Evolutionary conservation across 1,139 yeast species (phyloP).

Genomic region (Chernovozyma sophiae-reginae): DNA sequence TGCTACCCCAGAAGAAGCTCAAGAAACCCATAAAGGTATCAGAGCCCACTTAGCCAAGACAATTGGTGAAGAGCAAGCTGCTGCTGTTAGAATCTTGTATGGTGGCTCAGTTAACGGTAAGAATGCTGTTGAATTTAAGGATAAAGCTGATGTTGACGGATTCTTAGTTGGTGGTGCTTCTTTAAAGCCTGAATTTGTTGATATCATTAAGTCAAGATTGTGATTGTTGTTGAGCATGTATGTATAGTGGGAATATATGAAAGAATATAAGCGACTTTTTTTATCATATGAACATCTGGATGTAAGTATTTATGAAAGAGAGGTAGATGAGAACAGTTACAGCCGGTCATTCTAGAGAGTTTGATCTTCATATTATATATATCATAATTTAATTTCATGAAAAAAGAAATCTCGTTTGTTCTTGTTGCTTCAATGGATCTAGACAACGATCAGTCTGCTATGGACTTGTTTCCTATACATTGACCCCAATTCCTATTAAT

Average conservation of each 20-base stretch:
- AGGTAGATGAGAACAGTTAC: too few relatives aligned
- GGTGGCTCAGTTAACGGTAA: slow-evolving; percentile 99
- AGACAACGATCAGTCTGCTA: too few relatives aligned
- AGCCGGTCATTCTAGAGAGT: too few relatives aligned
- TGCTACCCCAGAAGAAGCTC: slow-evolving; percentile 97
- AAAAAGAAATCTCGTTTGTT: too few relatives aligned
- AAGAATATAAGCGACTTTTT: too few relatives aligned
- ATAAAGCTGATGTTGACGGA: slow-evolving; percentile 92
- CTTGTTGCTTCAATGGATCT: too few relatives aligned
- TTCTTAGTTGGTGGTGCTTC: slow-evolving; percentile 99
- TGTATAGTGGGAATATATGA: not conserved
- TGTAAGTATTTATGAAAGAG: too few relatives aligned
- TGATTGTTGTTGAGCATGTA: slow-evolving; percentile 50
- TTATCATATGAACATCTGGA: too few relatives aligned
- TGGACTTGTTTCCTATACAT: not conserved
- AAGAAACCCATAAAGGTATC: slow-evolving; percentile 86
- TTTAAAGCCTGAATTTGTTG: slow-evolving; percentile 95
- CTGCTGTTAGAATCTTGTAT: slow-evolving; percentile 81
- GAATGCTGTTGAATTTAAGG: slow-evolving; percentile 88
- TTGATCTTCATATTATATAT: too few relatives aligned
- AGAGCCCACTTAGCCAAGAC: slow-evolving; percentile 76
- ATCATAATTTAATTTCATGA: too few relatives aligned
- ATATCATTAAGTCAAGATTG: slow-evolving; percentile 88
- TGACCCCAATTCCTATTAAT: slow-evolving; percentile 2
- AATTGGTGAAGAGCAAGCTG: slow-evolving; percentile 78